Evolutionary conservation across 805 yeast species (phyloP), one percentile per base, ranked within the genome.

Genomic region (Ascoidea asiatica): DNA sequence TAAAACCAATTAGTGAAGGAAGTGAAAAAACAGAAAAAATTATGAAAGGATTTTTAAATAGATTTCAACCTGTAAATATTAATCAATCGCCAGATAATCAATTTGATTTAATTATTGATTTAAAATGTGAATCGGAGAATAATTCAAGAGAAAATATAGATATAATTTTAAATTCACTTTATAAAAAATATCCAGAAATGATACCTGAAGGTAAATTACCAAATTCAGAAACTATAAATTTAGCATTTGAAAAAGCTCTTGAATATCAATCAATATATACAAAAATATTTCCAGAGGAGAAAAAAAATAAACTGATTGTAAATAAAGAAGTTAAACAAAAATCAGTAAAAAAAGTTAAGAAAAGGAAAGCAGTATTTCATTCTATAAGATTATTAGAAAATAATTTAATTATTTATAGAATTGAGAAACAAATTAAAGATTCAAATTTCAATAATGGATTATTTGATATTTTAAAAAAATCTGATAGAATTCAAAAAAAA

Each of bases 31-130:
- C 69, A 43, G 78, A 84, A 0, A 60, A 66, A 33, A 80, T 92
- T 29, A 77, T 90, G 85, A 64, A 65, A 23, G 87, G 89, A 0
- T 89, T 90, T 54, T 65, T 84, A 41, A 66, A 67, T 4, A 64
- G 92, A 46, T 85, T 80, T 53, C 84, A 86, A 55, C 74, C 77
- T 0, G 69, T 85, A 2, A 62, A 73, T 47, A 46, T 62, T 1
- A 44, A 50, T 0, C 57, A 49, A 13, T 58, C 56, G 3, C 95
- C 95, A 0, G 96, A 89, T 52, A 61, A 65, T 8, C 51, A 57
- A 36, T 90, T 89, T 63, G 90, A 85, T 56, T 48, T 64, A 11
- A 65, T 85, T 2, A 74, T 92, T 19, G 63, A 80, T 44, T 60
- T 92, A 43, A 62, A 69, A 4, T 72, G 76, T 1, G 48, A 51